Percentiles rank a stretch among this genome's conserved stretches.
Conservation (phyloP, 2,329 filamentous ascomycete species). For the Ceratocystis eucalypticola region DNA sequence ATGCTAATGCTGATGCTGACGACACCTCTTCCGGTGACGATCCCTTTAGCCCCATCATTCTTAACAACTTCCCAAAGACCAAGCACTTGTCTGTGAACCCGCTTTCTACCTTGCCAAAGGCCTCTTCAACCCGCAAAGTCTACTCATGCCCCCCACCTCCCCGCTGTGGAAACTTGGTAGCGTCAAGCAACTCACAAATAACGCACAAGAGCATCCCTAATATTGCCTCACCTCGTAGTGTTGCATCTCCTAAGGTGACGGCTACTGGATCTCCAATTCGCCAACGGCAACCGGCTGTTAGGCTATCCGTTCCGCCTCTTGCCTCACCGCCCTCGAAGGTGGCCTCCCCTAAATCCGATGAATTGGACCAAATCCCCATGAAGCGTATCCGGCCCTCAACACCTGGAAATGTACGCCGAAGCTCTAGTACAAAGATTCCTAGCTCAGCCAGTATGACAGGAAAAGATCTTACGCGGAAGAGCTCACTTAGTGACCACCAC, state of each 20-base stretch:
- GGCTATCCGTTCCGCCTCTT: constrained; percentile 1
- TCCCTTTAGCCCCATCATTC: constrained; percentile 7
- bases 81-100: constrained; percentile 16
- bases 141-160: constrained; percentile 16
- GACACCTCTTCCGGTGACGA: constrained; percentile 10
- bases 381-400: constrained; percentile 5
- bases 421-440: background rate
- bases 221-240: background rate
- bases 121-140: constrained; percentile 3
- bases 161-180: background rate
- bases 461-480: background rate
- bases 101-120: background rate
- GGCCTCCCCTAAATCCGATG: background rate
- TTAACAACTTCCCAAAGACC: constrained; percentile 15
- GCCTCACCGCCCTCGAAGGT: constrained; percentile 2
- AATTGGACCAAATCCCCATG: background rate
- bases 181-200: background rate
- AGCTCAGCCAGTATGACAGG: background rate
- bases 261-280: constrained; percentile 11
- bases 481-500: background rate
- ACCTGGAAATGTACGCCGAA: background rate
- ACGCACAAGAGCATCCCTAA: background rate
- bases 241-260: background rate
- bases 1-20: background rate
- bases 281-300: background rate